A percentile compares a stretch with the other conserved stretches of the same genome.
Conservation (phyloP, 2,329 filamentous ascomycete species). For the Elsinoe arachidis region DNA sequence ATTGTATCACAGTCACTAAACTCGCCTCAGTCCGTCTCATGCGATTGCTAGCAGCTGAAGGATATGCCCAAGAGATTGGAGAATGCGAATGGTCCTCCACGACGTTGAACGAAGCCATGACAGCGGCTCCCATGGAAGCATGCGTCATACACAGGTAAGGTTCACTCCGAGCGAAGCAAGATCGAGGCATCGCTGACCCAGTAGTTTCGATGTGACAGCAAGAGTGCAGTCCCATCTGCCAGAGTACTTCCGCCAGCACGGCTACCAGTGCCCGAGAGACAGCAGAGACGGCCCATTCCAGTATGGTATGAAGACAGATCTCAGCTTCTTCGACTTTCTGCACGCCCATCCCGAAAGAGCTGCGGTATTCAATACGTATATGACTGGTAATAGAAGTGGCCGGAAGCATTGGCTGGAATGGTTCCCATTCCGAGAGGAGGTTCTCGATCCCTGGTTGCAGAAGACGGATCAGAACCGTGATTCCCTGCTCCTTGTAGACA, state of each 20-base stretch:
- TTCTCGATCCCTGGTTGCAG: slow-evolving; percentile 18
- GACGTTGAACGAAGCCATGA: not conserved
- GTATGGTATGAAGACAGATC: not conserved
- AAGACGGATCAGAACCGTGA: slow-evolving; percentile 12
- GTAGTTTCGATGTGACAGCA: slow-evolving; percentile 4
- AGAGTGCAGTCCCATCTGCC: not conserved
- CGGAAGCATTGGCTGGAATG: slow-evolving; percentile 12
- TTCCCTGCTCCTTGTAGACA: slow-evolving; percentile 29
- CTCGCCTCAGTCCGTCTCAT: not conserved
- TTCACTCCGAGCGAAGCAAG: too few relatives aligned
- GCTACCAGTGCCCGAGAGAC: not conserved
- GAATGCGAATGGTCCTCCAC: not conserved
- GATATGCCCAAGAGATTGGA: not conserved
- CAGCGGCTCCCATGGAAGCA: not conserved
- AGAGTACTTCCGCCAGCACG: not conserved
- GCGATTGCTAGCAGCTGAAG: not conserved
- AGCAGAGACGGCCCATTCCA: slow-evolving; percentile 3
- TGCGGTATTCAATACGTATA: slow-evolving; percentile 2
- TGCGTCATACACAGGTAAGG: not conserved
- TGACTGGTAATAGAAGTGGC: slow-evolving; percentile 4
- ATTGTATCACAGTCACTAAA: not conserved
- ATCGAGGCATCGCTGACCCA: not conserved
- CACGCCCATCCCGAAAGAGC: not conserved
- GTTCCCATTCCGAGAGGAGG: slow-evolving; percentile 5
- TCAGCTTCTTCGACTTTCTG: not conserved